Conservation (phyloP, 129 eudicot genomes). For the Oenanthe sinensis region DNA sequence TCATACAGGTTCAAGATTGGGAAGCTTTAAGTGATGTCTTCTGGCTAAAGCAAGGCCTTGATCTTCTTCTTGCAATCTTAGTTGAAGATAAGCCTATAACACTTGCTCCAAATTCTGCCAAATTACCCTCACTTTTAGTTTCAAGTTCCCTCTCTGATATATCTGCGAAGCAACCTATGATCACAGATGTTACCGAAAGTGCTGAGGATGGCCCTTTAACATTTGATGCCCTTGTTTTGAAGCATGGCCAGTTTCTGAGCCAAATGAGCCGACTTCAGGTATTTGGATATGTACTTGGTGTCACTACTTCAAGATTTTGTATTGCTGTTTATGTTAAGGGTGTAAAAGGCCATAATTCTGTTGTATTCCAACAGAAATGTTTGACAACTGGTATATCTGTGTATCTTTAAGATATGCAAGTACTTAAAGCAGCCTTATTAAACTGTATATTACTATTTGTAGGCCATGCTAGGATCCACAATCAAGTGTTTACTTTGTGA, state of each 20-base stretch:
- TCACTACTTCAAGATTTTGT: neutral
- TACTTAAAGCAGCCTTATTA: neutral
- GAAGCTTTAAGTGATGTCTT: constrained; percentile 96
- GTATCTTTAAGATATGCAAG: neutral
- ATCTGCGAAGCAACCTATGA: constrained; percentile 63
- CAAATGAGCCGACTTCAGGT: constrained; percentile 89
- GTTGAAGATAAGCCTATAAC: constrained; percentile 96
- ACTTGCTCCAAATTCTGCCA: constrained; percentile 94
- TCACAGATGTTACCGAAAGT: constrained; percentile 57
- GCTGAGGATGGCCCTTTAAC: constrained; percentile 71
- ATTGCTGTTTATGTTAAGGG: neutral
- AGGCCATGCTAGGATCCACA: neutral
- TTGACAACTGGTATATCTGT: neutral
- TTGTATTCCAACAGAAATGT: neutral
- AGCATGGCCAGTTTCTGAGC: constrained; percentile 72
- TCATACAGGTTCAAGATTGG: constrained; percentile 92
- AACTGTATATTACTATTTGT: neutral
- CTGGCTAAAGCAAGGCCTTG: constrained; percentile 99
- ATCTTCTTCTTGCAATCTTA: constrained; percentile 92
- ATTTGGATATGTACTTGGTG: neutral
- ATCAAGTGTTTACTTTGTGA: neutral
- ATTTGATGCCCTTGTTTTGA: constrained; percentile 63
- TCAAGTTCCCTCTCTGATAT: constrained; percentile 41
- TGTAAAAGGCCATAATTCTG: neutral
- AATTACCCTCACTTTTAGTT: constrained; percentile 61